These are phyloP conservation scores for Aspergillus sp. DNA, from an alignment of 2,329 filamentous ascomycete species.

Conservation along the genomic window DNA sequence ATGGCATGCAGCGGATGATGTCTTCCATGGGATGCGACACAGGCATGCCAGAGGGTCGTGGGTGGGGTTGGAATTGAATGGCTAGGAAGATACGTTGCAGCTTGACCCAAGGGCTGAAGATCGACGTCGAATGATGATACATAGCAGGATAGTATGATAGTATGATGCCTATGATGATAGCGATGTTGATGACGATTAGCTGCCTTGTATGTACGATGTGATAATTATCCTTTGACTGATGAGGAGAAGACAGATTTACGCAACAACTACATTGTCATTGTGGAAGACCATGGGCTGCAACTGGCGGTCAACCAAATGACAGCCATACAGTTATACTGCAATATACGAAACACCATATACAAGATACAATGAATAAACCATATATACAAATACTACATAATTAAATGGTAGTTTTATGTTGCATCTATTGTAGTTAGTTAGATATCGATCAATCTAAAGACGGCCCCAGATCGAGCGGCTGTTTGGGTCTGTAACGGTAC, in stretches of 20 bases:
- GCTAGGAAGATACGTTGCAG: background rate
- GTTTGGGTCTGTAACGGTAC: background rate
- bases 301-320: too few relatives aligned
- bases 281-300: too few relatives aligned
- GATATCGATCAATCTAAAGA: background rate
- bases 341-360: background rate
- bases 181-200: background rate
- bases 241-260: too few relatives aligned
- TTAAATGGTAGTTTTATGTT: background rate
- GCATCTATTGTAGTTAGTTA: background rate
- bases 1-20: too few relatives aligned
- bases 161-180: background rate
- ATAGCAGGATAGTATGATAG: too few relatives aligned
- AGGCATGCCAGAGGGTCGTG: background rate
- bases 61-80: background rate
- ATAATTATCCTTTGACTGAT: background rate
- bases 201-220: background rate
- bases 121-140: too few relatives aligned
- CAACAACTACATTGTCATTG: too few relatives aligned
- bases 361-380: background rate
- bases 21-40: background rate
- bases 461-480: too few relatives aligned
- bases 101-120: too few relatives aligned
- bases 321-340: background rate
- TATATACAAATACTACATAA: background rate